Evolutionary conservation across 257 asterid genomes (phyloP).

Genomic region (Rehmannia glutinosa): DNA sequence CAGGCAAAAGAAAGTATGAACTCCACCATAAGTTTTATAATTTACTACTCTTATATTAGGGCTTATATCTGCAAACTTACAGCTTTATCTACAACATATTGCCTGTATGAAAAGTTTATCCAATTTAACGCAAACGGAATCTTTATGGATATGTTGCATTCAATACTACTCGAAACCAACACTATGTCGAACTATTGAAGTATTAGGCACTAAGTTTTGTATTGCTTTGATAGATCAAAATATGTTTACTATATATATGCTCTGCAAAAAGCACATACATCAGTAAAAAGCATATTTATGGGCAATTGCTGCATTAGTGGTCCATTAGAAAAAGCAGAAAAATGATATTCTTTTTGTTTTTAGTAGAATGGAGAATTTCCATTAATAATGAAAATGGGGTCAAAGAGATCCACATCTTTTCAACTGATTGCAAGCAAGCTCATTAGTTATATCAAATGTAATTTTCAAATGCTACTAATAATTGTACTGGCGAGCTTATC

Average conservation of each 20-base stretch:
- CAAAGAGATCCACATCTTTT: neutral
- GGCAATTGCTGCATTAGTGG: too few relatives aligned
- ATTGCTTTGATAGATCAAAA: neutral
- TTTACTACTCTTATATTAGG: neutral
- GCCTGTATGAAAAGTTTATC: neutral
- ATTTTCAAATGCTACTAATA: neutral
- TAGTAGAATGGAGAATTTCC: too few relatives aligned
- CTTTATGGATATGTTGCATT: neutral
- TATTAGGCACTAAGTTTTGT: neutral
- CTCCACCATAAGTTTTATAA: neutral
- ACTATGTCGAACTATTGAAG: neutral
- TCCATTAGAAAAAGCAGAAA: too few relatives aligned
- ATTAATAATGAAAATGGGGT: neutral
- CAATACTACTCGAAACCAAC: neutral
- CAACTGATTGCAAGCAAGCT: neutral
- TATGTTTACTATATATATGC: neutral
- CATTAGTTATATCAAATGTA: neutral
- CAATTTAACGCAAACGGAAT: neutral
- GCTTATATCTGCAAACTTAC: neutral
- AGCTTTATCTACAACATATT: neutral
- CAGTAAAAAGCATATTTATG: too few relatives aligned
- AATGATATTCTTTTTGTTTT: too few relatives aligned
- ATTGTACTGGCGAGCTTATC: neutral
- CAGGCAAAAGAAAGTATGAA: neutral
- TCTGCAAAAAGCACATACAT: neutral